phyloP scores from a whole-genome alignment of 2,329 filamentous ascomycete genomes.

The Talaromyces sp. region DNA sequence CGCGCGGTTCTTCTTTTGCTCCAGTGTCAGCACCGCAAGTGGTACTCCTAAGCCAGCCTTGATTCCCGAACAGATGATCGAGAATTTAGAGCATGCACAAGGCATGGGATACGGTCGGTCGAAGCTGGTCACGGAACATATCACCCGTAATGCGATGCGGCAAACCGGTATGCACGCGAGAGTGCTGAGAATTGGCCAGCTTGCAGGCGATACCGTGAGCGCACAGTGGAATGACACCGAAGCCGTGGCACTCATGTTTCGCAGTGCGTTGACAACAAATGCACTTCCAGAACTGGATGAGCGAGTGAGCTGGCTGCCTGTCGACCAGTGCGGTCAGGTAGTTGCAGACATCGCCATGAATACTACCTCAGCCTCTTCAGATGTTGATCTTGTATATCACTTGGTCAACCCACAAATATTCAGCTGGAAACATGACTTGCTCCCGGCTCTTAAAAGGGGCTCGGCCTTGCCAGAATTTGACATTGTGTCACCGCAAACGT shows the following conservation, averaged over 20 bases:
- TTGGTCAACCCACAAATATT: not conserved
- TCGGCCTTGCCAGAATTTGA: not conserved
- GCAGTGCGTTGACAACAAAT: constrained; percentile 40
- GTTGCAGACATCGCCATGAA: not conserved
- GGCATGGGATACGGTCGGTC: constrained; percentile 42
- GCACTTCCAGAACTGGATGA: constrained; percentile 45
- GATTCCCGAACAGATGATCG: constrained; percentile 33
- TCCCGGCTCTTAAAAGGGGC: not conserved
- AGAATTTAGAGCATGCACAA: constrained; percentile 34
- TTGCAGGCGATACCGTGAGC: constrained; percentile 44
- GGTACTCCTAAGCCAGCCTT: constrained; percentile 20
- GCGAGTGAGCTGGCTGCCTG: constrained; percentile 39
- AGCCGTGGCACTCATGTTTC: constrained; percentile 50
- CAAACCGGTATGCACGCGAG: constrained; percentile 27
- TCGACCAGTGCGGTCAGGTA: constrained; percentile 24
- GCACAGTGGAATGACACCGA: constrained; percentile 51
- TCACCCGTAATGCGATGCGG: constrained; percentile 33
- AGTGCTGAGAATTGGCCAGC: constrained; percentile 47
- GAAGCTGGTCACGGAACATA: constrained; percentile 37
- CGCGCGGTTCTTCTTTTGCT: constrained; percentile 47
- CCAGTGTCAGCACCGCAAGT: constrained; percentile 44
- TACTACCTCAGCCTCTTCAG: not conserved
- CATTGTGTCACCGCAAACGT: not conserved
- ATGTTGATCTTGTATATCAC: not conserved
- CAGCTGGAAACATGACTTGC: not conserved